These are phyloP conservation scores for Aspergillus pseudoglaucus DNA, from an alignment of 2,329 filamentous ascomycete species.

Conservation along the genomic window DNA sequence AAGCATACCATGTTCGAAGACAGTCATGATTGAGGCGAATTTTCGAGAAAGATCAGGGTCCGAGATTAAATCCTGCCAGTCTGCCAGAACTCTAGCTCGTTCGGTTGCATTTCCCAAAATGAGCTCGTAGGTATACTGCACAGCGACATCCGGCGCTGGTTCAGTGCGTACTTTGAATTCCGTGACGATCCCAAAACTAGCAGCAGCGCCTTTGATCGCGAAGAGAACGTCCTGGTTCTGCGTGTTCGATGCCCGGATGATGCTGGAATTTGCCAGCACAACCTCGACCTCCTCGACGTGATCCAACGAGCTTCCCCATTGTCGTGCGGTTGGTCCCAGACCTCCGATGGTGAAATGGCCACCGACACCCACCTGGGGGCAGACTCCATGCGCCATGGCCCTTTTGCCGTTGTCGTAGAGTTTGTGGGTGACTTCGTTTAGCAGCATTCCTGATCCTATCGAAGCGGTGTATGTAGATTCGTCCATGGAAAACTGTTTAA, in stretches of 20 bases:
- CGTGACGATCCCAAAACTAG: slow-evolving; percentile 34
- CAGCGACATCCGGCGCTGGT: slow-evolving; percentile 37
- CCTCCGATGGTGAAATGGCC: slow-evolving; percentile 38
- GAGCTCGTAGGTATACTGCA: slow-evolving; percentile 55
- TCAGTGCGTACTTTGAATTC: slow-evolving; percentile 34
- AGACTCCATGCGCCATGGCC: slow-evolving; percentile 35
- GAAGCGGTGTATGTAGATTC: slow-evolving; percentile 25
- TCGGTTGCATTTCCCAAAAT: slow-evolving; percentile 44
- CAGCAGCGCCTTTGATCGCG: slow-evolving; percentile 31
- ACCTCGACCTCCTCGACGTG: slow-evolving; percentile 45
- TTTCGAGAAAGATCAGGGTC: slow-evolving; percentile 52
- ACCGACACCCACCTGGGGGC: slow-evolving; percentile 33
- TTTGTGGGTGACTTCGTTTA: slow-evolving; percentile 26
- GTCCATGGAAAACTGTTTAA: slow-evolving; percentile 29
- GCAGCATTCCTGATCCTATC: slow-evolving; percentile 28
- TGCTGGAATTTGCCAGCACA: slow-evolving; percentile 37
- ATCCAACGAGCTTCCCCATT: slow-evolving; percentile 49
- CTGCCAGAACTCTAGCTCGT: slow-evolving; percentile 46
- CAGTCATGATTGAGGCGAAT: slow-evolving; percentile 52
- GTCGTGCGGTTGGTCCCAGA: slow-evolving; percentile 37
- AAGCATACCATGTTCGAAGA: slow-evolving; percentile 48
- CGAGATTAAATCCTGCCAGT: slow-evolving; percentile 54
- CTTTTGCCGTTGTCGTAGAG: slow-evolving; percentile 24
- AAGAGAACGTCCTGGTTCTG: slow-evolving; percentile 30
- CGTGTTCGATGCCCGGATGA: slow-evolving; percentile 22